phyloP scores from a whole-genome alignment of 129 eudicot species.

The Helianthus tuberosus region DNA sequence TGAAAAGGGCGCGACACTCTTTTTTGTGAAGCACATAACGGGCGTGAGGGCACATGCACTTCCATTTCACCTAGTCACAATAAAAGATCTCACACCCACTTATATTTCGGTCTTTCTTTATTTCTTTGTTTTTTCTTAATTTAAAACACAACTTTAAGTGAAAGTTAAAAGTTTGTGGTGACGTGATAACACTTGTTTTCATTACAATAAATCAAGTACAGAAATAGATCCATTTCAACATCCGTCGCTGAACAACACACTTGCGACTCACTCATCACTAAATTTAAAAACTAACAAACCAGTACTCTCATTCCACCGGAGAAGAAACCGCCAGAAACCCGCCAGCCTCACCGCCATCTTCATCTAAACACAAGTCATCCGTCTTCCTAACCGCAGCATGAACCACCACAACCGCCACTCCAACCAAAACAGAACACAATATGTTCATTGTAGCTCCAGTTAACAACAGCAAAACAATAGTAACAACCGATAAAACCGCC shows the following conservation, averaged over 20 bases:
- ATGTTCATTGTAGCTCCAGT: slow-evolving; percentile 57
- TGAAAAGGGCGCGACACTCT: no score
- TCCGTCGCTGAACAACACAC: slow-evolving; percentile 10
- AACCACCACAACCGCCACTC: slow-evolving; percentile 52
- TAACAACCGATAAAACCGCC: slow-evolving; percentile 43
- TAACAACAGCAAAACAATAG: slow-evolving; percentile 52
- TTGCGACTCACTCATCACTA: slow-evolving; percentile 1
- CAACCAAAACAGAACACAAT: slow-evolving; percentile 46
- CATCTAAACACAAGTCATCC: slow-evolving; percentile 62
- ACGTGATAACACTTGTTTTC: not conserved
- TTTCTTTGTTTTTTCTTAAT: no score
- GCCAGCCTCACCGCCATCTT: slow-evolving; percentile 50
- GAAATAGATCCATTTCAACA: slow-evolving; percentile 10
- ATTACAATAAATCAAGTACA: not conserved
- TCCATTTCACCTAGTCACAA: no score
- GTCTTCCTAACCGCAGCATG: slow-evolving; percentile 68
- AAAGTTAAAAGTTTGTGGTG: no score
- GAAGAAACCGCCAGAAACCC: slow-evolving; percentile 42
- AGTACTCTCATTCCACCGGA: not conserved
- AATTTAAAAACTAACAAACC: slow-evolving; percentile 6
- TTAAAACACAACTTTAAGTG: no score
- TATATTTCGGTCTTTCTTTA: no score
- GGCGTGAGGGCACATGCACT: no score
- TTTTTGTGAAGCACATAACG: no score
- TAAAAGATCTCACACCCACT: no score